Percentiles rank a stretch among this genome's conserved stretches.
phyloP scores from a whole-genome alignment of 495 filamentous ascomycete species.

The Aspergillus nanangensis region DNA sequence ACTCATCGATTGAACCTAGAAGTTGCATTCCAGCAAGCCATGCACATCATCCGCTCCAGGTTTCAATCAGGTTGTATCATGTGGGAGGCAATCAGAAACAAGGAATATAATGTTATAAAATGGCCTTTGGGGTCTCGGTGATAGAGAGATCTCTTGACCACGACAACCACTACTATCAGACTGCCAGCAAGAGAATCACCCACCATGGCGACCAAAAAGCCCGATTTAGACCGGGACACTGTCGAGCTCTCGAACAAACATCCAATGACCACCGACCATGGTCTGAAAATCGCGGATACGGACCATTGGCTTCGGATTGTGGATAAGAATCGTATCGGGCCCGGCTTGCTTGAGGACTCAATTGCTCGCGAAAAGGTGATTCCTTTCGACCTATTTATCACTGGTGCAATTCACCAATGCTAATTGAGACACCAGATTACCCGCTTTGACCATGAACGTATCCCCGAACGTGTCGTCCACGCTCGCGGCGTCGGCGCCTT shows the following conservation, averaged over 20 bases:
- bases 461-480: conserved; percentile 86
- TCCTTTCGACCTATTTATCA: background rate
- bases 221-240: conserved; percentile 30
- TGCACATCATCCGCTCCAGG: too few relatives aligned
- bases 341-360: conserved; percentile 76
- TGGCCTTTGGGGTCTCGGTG: too few relatives aligned
- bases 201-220: conserved; percentile 24
- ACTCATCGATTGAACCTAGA: too few relatives aligned
- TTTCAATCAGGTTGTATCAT: background rate
- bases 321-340: conserved; percentile 58
- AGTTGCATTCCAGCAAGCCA: too few relatives aligned
- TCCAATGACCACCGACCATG: conserved; percentile 71
- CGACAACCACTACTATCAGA: too few relatives aligned
- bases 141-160: too few relatives aligned
- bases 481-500: conserved; percentile 81
- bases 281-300: conserved; percentile 65
- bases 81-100: background rate
- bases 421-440: conserved; percentile 51
- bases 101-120: too few relatives aligned
- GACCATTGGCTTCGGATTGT: conserved; percentile 76
- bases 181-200: too few relatives aligned
- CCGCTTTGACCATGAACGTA: conserved; percentile 82
- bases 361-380: conserved; percentile 72
- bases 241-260: conserved; percentile 26
- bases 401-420: background rate